Percentiles rank a stretch among this genome's conserved stretches.
Conservation (phyloP, 2,329 filamentous ascomycete species). For the Paracoccidioides lutzii region DNA sequence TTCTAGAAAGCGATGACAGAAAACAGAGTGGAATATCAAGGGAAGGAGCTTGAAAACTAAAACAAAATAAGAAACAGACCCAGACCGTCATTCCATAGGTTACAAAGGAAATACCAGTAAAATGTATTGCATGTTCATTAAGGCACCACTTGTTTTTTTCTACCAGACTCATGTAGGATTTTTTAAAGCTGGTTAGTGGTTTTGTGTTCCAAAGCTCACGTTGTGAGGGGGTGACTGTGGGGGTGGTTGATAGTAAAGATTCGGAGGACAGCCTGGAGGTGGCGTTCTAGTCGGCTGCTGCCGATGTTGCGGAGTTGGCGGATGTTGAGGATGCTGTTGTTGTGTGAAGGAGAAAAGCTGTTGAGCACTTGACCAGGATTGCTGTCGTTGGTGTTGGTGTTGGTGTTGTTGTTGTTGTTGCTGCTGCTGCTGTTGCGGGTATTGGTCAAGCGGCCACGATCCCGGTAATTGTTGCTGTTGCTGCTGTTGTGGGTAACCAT, state of each 20-base stretch:
- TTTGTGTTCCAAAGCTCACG: neutral
- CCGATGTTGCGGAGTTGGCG: neutral
- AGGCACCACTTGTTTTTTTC: neutral
- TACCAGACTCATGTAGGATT: neutral
- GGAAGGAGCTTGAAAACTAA: neutral
- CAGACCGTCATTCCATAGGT: neutral
- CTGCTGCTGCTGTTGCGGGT: neutral
- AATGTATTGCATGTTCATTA: neutral
- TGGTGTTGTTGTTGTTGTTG: neutral
- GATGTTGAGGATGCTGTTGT: neutral
- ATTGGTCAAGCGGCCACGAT: neutral
- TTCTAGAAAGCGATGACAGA: too few relatives aligned
- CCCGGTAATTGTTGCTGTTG: constrained; percentile 6
- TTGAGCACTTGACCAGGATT: constrained; percentile 3
- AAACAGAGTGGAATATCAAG: neutral
- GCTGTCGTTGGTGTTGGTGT: neutral
- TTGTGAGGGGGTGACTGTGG: neutral
- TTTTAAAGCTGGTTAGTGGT: neutral
- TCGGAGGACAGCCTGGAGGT: constrained; percentile 1
- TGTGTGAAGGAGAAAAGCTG: constrained; percentile 7
- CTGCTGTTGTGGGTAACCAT: constrained; percentile 8
- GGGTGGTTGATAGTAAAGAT: constrained; percentile 4
- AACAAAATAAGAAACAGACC: neutral
- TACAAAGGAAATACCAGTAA: neutral
- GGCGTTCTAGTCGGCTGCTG: constrained; percentile 3